These are phyloP conservation scores for Colletotrichum euphorbiae DNA, from an alignment of 2,329 filamentous ascomycete genomes.

Conservation along the genomic window DNA sequence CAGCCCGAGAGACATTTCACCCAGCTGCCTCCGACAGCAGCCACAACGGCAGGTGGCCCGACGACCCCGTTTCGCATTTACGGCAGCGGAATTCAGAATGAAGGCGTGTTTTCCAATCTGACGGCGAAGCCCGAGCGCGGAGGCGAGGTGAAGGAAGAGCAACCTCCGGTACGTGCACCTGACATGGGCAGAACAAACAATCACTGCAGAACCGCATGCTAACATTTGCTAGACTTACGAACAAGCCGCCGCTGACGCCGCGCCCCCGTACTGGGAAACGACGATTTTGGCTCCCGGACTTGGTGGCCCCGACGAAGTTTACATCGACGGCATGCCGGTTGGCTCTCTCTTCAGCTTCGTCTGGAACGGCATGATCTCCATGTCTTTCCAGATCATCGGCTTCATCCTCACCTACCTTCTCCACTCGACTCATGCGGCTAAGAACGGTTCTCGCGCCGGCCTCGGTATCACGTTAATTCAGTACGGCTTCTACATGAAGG, in stretches of 20 bases:
- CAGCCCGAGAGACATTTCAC: slow-evolving; percentile 40
- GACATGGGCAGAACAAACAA: not conserved
- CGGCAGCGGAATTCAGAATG: slow-evolving; percentile 81
- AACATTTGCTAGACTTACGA: slow-evolving; percentile 82
- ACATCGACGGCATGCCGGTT: slow-evolving; percentile 94
- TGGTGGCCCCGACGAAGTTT: slow-evolving; percentile 92
- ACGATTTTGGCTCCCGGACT: slow-evolving; percentile 95
- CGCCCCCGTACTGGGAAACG: slow-evolving; percentile 98
- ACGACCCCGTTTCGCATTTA: slow-evolving; percentile 66
- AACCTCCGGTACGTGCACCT: slow-evolving; percentile 82
- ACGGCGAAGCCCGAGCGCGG: slow-evolving; percentile 88
- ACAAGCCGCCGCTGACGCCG: slow-evolving; percentile 95
- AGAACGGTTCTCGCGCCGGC: slow-evolving; percentile 94
- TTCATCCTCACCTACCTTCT: slow-evolving; percentile 98
- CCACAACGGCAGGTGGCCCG: slow-evolving; percentile 34
- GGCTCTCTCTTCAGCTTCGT: slow-evolving; percentile 88
- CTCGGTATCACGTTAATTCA: slow-evolving; percentile 96
- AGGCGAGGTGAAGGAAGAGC: slow-evolving; percentile 84
- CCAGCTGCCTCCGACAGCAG: slow-evolving; percentile 44
- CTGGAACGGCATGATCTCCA: slow-evolving; percentile 96
- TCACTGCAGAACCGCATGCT: slow-evolving; percentile 43
- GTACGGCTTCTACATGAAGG: slow-evolving; percentile 95
- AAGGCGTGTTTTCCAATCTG: slow-evolving; percentile 96
- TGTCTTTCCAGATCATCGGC: slow-evolving; percentile 96
- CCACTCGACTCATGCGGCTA: slow-evolving; percentile 97